A percentile compares a stretch with the other conserved stretches of the same genome.
Evolutionary conservation across 2,329 filamentous ascomycete genomes (phyloP).

Genomic region (Ustilaginoidea virens): DNA sequence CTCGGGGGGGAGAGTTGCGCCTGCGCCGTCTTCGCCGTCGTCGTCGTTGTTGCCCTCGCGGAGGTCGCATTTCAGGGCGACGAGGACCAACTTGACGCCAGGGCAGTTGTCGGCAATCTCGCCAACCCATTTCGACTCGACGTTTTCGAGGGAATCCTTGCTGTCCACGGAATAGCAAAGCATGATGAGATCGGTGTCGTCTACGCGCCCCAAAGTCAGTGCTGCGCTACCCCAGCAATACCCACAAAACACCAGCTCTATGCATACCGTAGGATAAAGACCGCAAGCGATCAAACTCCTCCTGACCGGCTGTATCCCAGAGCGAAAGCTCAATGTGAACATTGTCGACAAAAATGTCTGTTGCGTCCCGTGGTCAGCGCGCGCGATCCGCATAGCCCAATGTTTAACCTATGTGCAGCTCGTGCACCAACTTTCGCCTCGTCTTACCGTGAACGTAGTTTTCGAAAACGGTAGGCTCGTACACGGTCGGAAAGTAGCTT

Average conservation of each 20-base stretch:
- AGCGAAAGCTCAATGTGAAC: slow-evolving; percentile 94
- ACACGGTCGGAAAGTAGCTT: slow-evolving; percentile 94
- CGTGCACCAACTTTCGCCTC: background rate
- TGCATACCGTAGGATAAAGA: slow-evolving; percentile 85
- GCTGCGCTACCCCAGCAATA: background rate
- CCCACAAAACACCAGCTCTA: background rate
- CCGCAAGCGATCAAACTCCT: slow-evolving; percentile 94
- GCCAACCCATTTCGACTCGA: slow-evolving; percentile 95
- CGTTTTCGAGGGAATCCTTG: slow-evolving; percentile 92
- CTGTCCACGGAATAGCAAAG: slow-evolving; percentile 97
- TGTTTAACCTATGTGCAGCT: slow-evolving; percentile 1
- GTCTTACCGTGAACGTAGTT: slow-evolving; percentile 90
- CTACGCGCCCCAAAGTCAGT: slow-evolving; percentile 15
- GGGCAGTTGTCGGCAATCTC: slow-evolving; percentile 98
- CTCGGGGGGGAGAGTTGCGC: slow-evolving; percentile 12
- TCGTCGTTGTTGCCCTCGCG: slow-evolving; percentile 63
- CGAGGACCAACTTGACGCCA: slow-evolving; percentile 84
- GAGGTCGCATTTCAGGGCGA: slow-evolving; percentile 92
- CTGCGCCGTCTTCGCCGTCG: slow-evolving; percentile 45
- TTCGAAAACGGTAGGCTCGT: slow-evolving; percentile 96
- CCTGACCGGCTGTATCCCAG: slow-evolving; percentile 97
- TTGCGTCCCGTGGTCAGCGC: background rate
- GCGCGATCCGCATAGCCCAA: background rate
- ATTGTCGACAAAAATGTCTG: slow-evolving; percentile 96
- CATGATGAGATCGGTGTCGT: slow-evolving; percentile 95